These are phyloP conservation scores for Agaricus sinodeliciosus DNA, from an alignment of 768 basidiomycete species.

Conservation along the genomic window DNA sequence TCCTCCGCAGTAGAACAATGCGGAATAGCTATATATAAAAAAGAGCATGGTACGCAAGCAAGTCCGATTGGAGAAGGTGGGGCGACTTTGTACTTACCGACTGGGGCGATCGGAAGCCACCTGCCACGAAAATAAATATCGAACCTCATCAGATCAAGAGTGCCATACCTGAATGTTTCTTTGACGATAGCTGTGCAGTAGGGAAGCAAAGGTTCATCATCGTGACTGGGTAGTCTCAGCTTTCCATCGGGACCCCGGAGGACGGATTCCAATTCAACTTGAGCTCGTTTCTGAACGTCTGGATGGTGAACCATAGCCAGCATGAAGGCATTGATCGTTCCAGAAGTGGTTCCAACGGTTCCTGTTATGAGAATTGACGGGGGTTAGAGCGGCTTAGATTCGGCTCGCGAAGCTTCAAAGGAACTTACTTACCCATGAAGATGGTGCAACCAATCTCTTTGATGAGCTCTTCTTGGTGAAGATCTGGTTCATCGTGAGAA, in stretches of 20 bases:
- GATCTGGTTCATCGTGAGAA: neutral
- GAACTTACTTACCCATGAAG: neutral
- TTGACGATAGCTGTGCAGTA: constrained; percentile 28
- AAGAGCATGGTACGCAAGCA: neutral
- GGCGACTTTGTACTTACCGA: constrained; percentile 14
- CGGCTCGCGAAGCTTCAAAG: neutral
- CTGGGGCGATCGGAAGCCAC: constrained; percentile 22
- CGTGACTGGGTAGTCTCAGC: constrained; percentile 26
- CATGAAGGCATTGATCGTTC: constrained; percentile 31
- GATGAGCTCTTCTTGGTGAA: constrained; percentile 5
- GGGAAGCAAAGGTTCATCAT: constrained; percentile 25
- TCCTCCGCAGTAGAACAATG: constrained; percentile 28
- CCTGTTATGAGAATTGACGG: constrained; percentile 21
- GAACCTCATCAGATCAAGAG: neutral
- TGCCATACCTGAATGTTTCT: constrained; percentile 21
- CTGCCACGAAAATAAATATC: constrained; percentile 1
- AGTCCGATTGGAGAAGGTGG: neutral
- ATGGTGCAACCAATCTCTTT: constrained; percentile 22
- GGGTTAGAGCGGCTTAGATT: neutral
- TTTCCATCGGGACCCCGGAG: constrained; percentile 25
- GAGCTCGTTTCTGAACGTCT: constrained; percentile 26
- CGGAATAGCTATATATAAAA: constrained; percentile 16
- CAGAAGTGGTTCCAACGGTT: constrained; percentile 45
- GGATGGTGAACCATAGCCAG: constrained; percentile 36
- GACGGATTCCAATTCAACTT: constrained; percentile 26